Percentiles rank a stretch among this genome's conserved stretches.
Evolutionary conservation across 129 eudicot species (phyloP).

Genomic region (Artemisia annua): DNA sequence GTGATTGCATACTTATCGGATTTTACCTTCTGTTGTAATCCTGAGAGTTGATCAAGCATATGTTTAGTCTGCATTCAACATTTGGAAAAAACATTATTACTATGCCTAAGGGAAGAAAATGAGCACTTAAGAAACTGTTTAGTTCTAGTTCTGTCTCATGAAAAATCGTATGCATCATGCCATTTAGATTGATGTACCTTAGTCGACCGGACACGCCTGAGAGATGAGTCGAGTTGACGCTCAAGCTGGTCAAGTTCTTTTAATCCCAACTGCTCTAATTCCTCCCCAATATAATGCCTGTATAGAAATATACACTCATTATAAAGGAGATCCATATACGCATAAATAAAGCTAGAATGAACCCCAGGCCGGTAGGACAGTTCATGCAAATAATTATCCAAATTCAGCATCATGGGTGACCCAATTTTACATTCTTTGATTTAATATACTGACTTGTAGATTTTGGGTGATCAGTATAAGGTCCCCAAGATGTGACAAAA

Average conservation of each 20-base stretch:
- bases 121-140: neutral
- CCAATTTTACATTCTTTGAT: neutral
- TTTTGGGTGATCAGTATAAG: neutral
- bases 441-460: neutral
- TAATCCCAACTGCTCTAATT: conserved; percentile 42
- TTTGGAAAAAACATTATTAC: neutral
- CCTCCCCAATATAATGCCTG: conserved; percentile 57
- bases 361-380: neutral
- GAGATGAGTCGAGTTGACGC: conserved; percentile 45
- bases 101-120: neutral
- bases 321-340: neutral
- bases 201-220: conserved; percentile 51
- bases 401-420: neutral
- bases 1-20: neutral
- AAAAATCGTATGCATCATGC: neutral
- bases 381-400: neutral
- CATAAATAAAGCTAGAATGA: neutral
- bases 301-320: neutral
- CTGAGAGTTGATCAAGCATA: conserved; percentile 52
- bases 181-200: conserved; percentile 31
- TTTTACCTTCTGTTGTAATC: conserved; percentile 53
- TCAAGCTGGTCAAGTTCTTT: conserved; percentile 58
- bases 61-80: conserved; percentile 39
- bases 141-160: neutral
- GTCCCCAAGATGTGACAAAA: conserved; percentile 4